phyloP scores from a whole-genome alignment of 345 rosid genomes.

The Cochlearia excelsa region DNA sequence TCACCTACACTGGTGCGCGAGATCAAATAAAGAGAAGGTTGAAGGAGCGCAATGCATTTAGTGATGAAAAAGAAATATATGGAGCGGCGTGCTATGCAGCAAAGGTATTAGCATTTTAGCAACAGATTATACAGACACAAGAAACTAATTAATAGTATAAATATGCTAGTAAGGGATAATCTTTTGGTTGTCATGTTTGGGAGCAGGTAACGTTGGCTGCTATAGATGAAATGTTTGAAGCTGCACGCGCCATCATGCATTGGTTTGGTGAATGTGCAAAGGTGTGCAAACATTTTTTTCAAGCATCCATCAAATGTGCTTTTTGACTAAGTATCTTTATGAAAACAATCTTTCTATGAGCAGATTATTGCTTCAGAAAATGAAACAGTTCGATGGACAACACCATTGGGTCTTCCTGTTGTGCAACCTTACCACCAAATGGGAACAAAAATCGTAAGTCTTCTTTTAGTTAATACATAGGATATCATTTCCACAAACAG shows the following conservation, averaged over 20 bases:
- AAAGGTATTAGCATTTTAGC: constrained; percentile 50
- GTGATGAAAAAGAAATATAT: constrained; percentile 57
- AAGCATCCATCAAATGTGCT: constrained; percentile 5
- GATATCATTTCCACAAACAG: neutral
- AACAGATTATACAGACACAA: neutral
- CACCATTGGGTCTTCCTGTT: constrained; percentile 97
- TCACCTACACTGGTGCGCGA: constrained; percentile 90
- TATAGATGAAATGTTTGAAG: constrained; percentile 93
- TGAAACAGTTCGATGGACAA: constrained; percentile 89
- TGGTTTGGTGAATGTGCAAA: constrained; percentile 99
- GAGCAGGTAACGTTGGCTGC: constrained; percentile 80
- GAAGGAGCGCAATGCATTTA: constrained; percentile 71
- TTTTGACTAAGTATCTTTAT: neutral
- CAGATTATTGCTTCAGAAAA: constrained; percentile 89
- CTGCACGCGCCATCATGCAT: constrained; percentile 83
- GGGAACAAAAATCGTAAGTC: constrained; percentile 74
- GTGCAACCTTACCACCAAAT: constrained; percentile 87
- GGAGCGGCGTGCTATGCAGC: constrained; percentile 94
- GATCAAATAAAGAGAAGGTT: constrained; percentile 91
- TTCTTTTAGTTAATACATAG: constrained; percentile 6
- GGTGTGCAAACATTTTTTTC: constrained; percentile 40
- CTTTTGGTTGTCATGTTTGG: constrained; percentile 26
- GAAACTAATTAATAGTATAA: constrained; percentile 9
- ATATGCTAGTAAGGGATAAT: constrained; percentile 11
- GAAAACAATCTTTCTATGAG: neutral